Base-by-base conservation (phyloP, 345 rosid genomes). In the Viola odorata region DNA sequence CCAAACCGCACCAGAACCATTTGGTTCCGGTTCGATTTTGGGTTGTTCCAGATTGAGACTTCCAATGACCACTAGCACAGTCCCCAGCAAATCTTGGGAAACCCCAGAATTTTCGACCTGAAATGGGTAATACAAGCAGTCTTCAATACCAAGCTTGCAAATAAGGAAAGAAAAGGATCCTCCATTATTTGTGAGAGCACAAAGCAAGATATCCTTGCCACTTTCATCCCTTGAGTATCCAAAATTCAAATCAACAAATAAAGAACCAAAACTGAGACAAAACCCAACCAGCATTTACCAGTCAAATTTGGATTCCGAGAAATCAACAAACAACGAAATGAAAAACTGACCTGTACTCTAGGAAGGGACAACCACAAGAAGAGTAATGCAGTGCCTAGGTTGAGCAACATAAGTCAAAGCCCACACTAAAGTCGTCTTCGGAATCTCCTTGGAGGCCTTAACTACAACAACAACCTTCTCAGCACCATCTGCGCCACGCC, bases 361-460 rank as follows among this genome's bases (percentile, higher is more conserved):
- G 37, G 85, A 82, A 76, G 92, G 78, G 49, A 91, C 89, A 60
- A 95, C 94, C 72, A 95, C 97, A 51, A 91, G 81, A 37, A 95
- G 77, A 6, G 97, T 85, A 53, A 95, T 91, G 83, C 91, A 88
- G 60, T 91, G 95, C 38, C 97, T 94, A 60, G 99, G 96, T 53
- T 91, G 92, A 66, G 84, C 98, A 65, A 91, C 88, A 72, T 95
- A 97, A 64, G 98, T 91, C 87, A 95, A 79, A 64, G 99, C 96
- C 99, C 99, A 95, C 41, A 91, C 86, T 48, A 95, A 73, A 41
- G 99, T 96, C 69, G 81, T 81, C 79, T 84, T 91, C 5, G 99
- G 83, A 69, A 95, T 85, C 75, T 95, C 98, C 74, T 87, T 95
- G 4, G 98, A 91, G 10, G 98, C 96, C 84, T 88, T 95, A 62